Evolutionary conservation across 768 basidiomycete genomes (phyloP).

Genomic region (Cystofilobasidium bisporidii): DNA sequence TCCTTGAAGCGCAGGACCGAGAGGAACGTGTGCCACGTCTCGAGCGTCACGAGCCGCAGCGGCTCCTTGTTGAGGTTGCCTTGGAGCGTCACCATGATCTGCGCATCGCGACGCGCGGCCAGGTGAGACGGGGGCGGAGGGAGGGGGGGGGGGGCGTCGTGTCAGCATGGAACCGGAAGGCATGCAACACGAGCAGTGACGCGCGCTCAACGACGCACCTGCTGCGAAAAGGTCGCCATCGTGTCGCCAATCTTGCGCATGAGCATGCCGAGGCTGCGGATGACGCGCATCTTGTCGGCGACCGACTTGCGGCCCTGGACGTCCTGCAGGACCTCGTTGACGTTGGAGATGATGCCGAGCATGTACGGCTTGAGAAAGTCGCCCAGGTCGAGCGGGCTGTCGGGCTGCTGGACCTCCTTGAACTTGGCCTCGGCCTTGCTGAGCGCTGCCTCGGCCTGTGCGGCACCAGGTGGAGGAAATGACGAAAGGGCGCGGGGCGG

Average conservation of each 20-base stretch:
- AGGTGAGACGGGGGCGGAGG: no score
- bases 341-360: slow-evolving; percentile 70
- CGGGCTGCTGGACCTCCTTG: slow-evolving; percentile 37
- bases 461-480: no score
- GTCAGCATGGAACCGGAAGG: no score
- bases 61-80: slow-evolving; percentile 68
- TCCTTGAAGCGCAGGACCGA: slow-evolving; percentile 57
- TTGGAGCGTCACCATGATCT: slow-evolving; percentile 96
- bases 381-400: slow-evolving; percentile 40
- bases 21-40: slow-evolving; percentile 71
- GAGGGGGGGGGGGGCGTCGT: no score
- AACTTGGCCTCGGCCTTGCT: slow-evolving; percentile 30
- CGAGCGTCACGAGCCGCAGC: slow-evolving; percentile 65
- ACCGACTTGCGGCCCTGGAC: slow-evolving; percentile 64
- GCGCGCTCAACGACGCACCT: slow-evolving; percentile 48
- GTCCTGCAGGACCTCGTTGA: slow-evolving; percentile 81
- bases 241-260: slow-evolving; percentile 59
- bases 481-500: no score
- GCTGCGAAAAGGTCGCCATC: slow-evolving; percentile 70
- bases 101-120: no score
- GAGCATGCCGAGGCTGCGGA: slow-evolving; percentile 66
- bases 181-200: no score
- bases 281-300: slow-evolving; percentile 60
- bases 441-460: slow-evolving; percentile 42
- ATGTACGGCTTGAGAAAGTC: slow-evolving; percentile 63